Evolutionary conservation across 495 filamentous ascomycete species (phyloP), one percentile per base, ranked within the genome.

Genomic region (Staphylotrichum longicolle): DNA sequence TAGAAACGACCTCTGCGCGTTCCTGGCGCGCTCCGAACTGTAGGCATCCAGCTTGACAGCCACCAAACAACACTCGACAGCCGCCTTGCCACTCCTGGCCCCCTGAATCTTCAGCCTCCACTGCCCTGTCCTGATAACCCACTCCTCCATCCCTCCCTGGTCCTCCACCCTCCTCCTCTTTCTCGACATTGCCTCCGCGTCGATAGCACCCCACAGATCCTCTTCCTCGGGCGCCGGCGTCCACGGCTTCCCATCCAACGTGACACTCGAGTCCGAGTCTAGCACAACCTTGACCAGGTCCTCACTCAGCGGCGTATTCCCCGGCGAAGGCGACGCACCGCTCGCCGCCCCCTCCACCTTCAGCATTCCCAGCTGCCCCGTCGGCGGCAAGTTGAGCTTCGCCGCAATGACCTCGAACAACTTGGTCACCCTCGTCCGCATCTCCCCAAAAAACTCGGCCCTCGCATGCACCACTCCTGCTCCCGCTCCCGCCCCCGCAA

Each of bases 21-120:
- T 97, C 68, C 91, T 83, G 33, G 77, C 81, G 61, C 80, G 77
- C 72, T 93, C 84, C 6, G 78, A 80, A 40, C 81, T 88, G 66
- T 86, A 84, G 0, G 88, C 88, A 59, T 96, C 90, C 42, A 98
- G 57, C 74, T 91, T 93, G 14, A 96, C 91, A 4, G 86, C 90
- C 11, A 87, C 78, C 37, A 98, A 74, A 51, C 92, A 80, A 58
- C 81, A 83, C 69, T 83, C 80, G 9, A 93, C 80, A 58, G 84
- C 84, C 68, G 78, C 65, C 72, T 83, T 78, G 64, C 73, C 74
- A 63, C 76, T 72, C 63, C 73, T 78, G 39, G 62, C 71, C 12
- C 72, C 75, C 64, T 89, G 86, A 30, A 96, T 85, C 15, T 84
- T 77, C 57, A 96, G 63, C 54, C 91, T 76, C 91, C 91, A 98